These are phyloP conservation scores for Phialemonium atrogriseum DNA, from an alignment of 2,329 filamentous ascomycete species.

Conservation along the genomic window DNA sequence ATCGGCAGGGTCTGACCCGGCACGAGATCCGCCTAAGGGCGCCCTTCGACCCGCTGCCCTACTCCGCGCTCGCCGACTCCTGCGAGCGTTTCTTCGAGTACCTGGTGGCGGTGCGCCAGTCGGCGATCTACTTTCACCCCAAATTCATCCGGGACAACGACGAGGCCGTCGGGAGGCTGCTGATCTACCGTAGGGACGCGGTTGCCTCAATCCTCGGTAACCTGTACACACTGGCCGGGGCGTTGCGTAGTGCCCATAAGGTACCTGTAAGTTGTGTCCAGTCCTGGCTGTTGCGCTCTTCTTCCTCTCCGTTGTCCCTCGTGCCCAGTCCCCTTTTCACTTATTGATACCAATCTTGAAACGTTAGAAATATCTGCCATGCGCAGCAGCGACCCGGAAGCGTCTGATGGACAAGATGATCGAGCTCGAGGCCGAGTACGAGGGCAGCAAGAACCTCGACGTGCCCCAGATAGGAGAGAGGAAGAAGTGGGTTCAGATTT, in stretches of 20 bases:
- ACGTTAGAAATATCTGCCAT: conserved; percentile 43
- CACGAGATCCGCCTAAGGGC: conserved; percentile 51
- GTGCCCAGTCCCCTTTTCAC: conserved; percentile 24
- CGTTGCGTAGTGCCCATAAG: conserved; percentile 38
- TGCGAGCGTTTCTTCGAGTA: conserved; percentile 54
- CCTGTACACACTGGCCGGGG: conserved; percentile 48
- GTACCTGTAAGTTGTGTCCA: no score
- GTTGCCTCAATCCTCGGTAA: conserved; percentile 50
- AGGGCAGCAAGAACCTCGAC: conserved; percentile 12
- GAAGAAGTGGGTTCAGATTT: conserved; percentile 47
- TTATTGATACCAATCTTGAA: background rate
- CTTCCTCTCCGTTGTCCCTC: no score
- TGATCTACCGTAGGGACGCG: conserved; percentile 45
- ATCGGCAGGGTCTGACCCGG: conserved; percentile 35
- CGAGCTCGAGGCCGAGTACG: conserved; percentile 33
- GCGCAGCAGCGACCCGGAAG: conserved; percentile 43
- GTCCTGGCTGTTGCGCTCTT: no score
- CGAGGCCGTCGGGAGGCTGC: conserved; percentile 37
- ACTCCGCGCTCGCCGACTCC: conserved; percentile 44
- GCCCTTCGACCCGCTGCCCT: conserved; percentile 48
- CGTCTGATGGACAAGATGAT: conserved; percentile 41
- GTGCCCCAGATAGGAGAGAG: conserved; percentile 22
- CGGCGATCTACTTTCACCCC: conserved; percentile 48
- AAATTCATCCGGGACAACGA: conserved; percentile 41
- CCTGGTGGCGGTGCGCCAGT: conserved; percentile 48